Conservation (phyloP, 1,139 yeast genomes). For the Taiozyma sp. region DNA sequence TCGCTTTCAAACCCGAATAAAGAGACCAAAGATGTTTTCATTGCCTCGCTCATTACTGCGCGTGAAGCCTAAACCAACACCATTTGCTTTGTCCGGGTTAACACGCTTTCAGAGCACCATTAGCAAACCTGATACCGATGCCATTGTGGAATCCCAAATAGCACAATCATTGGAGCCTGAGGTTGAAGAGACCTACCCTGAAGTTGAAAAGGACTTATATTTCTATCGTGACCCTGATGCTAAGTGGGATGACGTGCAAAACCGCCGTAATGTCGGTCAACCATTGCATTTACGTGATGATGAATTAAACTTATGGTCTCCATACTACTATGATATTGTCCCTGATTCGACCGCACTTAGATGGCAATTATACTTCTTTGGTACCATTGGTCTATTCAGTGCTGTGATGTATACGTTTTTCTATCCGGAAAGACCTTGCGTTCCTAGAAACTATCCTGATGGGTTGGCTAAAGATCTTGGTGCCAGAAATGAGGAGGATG, state of each 20-base stretch:
- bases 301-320: constrained; percentile 80
- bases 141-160: not conserved
- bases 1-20: not conserved
- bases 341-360: constrained; percentile 57
- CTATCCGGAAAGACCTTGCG: constrained; percentile 72
- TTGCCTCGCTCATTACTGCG: not conserved
- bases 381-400: constrained; percentile 49
- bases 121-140: not conserved
- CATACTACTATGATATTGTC: constrained; percentile 63
- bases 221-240: constrained; percentile 65
- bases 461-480: constrained; percentile 66
- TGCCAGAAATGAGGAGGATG: constrained; percentile 31
- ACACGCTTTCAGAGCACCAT: not conserved
- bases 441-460: constrained; percentile 73
- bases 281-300: constrained; percentile 71
- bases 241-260: constrained; percentile 77
- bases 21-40: not conserved
- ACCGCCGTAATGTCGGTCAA: constrained; percentile 72
- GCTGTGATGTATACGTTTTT: constrained; percentile 48
- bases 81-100: not conserved
- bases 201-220: constrained; percentile 39
- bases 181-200: constrained; percentile 33
- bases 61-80: not conserved
- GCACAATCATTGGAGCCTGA: not conserved
- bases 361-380: constrained; percentile 46